phyloP scores from a whole-genome alignment of 441 rosid species.

The Gossypium lobatum region DNA sequence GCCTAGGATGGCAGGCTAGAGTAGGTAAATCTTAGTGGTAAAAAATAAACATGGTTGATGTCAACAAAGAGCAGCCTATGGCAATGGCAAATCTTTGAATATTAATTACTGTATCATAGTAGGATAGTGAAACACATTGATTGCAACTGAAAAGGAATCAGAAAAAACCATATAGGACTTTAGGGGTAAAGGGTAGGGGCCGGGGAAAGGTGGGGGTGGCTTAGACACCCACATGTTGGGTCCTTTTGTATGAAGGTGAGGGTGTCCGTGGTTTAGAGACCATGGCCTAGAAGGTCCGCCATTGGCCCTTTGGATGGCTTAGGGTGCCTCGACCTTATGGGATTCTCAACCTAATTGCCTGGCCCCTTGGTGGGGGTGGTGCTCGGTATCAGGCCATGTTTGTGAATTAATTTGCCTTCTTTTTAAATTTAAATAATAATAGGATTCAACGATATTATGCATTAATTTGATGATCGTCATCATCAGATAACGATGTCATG shows the following conservation, averaged over 20 bases:
- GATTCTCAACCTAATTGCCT: too few relatives aligned
- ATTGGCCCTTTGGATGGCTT: not conserved
- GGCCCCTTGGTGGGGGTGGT: not conserved
- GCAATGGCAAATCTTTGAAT: not conserved
- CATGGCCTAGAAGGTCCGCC: not conserved
- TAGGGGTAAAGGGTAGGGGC: not conserved
- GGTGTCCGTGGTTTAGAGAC: slow-evolving; percentile 22
- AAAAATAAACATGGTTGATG: not conserved
- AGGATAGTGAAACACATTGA: slow-evolving; percentile 2
- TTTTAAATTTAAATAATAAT: not conserved
- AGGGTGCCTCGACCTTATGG: not conserved
- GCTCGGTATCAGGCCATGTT: not conserved
- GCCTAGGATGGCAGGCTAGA: slow-evolving; percentile 19
- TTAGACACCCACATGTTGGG: slow-evolving; percentile 18
- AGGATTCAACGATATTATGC: not conserved
- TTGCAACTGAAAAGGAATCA: not conserved
- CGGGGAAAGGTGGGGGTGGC: not conserved
- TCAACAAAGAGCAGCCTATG: not conserved
- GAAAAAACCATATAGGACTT: not conserved
- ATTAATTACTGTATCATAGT: slow-evolving; percentile 13
- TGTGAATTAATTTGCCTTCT: not conserved
- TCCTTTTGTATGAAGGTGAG: not conserved
- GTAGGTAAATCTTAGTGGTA: not conserved
- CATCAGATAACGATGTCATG: not conserved
- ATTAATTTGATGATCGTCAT: not conserved